phyloP scores from a whole-genome alignment of 2,329 filamentous ascomycete genomes.

The Malbranchea cinnamomea region DNA sequence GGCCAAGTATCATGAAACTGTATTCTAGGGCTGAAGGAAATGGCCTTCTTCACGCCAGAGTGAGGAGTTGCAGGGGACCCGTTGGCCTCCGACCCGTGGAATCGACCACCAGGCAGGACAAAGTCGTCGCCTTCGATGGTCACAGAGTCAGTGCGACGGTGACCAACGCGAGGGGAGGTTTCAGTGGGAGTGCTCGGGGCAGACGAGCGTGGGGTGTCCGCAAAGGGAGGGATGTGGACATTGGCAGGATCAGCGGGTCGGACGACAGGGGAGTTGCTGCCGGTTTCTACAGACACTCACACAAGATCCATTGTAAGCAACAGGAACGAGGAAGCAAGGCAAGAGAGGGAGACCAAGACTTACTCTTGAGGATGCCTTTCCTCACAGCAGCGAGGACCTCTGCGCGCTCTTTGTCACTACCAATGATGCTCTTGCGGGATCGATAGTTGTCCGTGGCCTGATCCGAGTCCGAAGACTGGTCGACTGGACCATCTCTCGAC shows the following conservation, averaged over 20 bases:
- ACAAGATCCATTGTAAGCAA: constrained; percentile 8
- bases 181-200: constrained; percentile 79
- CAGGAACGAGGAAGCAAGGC: background rate
- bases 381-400: constrained; percentile 85
- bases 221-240: constrained; percentile 46
- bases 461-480: background rate
- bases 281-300: constrained; percentile 5
- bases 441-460: background rate
- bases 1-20: constrained; percentile 96
- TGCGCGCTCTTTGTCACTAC: constrained; percentile 75
- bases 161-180: constrained; percentile 43
- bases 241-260: constrained; percentile 45
- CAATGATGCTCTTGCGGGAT: constrained; percentile 68
- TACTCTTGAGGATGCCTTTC: constrained; percentile 91
- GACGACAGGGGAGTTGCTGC: constrained; percentile 51
- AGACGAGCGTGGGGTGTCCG: constrained; percentile 70
- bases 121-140: constrained; percentile 76
- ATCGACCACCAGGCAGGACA: constrained; percentile 62
- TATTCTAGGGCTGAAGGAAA: constrained; percentile 76
- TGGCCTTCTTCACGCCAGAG: constrained; percentile 44
- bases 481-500: background rate
- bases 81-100: constrained; percentile 56
- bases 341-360: constrained; percentile 16
- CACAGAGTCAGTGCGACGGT: constrained; percentile 53
- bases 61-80: constrained; percentile 69